phyloP scores from a whole-genome alignment of 2,329 filamentous ascomycete species.

The Aspergillus alliaceus region DNA sequence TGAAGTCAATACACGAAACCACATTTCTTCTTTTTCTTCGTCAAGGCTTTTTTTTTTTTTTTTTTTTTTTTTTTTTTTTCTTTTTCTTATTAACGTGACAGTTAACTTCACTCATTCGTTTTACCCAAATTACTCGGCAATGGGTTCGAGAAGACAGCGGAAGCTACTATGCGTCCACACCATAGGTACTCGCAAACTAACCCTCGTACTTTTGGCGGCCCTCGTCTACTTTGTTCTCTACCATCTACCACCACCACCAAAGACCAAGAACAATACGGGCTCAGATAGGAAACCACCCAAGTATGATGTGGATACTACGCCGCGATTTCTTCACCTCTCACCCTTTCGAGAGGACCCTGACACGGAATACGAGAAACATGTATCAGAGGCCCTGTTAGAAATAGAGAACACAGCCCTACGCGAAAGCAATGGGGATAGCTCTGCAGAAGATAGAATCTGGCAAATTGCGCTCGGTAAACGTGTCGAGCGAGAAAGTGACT shows the following conservation, averaged over 20 bases:
- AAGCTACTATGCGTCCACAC: too few species aligned
- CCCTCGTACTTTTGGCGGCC: conserved; percentile 5
- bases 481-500: conserved; percentile 23
- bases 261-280: conserved; percentile 1
- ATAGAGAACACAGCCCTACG: conserved; percentile 21
- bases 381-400: conserved; percentile 23
- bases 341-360: conserved; percentile 29
- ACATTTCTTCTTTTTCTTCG: not conserved
- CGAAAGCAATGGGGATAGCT: conserved; percentile 8
- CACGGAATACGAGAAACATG: conserved; percentile 24
- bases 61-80: not conserved
- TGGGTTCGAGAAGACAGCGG: not conserved
- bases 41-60: not conserved
- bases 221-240: conserved; percentile 6
- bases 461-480: conserved; percentile 29
- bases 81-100: not conserved
- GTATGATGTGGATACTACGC: conserved; percentile 18
- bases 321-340: conserved; percentile 30
- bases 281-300: conserved; percentile 10
- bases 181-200: not conserved
- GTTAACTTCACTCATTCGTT: not conserved
- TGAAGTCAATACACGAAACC: not conserved
- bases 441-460: conserved; percentile 27
- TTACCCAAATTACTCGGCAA: not conserved
- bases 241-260: conserved; percentile 9